Conservation (phyloP, 1,284 basidiomycete species). For the Peniophora sp. region DNA sequence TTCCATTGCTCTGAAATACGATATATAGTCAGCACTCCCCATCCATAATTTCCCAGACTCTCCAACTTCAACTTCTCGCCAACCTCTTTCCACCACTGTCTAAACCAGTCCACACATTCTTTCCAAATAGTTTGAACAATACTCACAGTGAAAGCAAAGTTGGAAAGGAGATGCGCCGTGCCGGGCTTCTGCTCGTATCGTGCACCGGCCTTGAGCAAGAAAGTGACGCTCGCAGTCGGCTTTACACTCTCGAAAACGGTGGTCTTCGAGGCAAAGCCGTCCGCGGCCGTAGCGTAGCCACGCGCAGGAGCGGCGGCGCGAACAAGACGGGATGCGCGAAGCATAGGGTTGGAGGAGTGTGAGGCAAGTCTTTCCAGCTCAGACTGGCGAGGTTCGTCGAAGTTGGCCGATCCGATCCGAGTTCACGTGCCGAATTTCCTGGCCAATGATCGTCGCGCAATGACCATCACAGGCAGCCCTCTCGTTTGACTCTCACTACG, state of each 20-base stretch:
- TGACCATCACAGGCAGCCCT: too few relatives aligned
- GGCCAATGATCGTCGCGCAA: too few relatives aligned
- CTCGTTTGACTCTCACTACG: too few relatives aligned
- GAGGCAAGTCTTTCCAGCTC: too few relatives aligned
- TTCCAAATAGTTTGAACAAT: not conserved
- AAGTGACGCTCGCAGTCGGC: constrained; percentile 77
- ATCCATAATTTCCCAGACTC: too few relatives aligned
- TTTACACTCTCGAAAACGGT: constrained; percentile 77
- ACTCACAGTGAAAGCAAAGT: constrained; percentile 93
- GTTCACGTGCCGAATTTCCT: too few relatives aligned
- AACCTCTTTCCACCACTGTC: not conserved
- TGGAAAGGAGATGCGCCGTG: constrained; percentile 88
- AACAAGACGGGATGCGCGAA: constrained; percentile 12
- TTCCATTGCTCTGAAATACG: constrained; percentile 59
- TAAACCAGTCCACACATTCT: not conserved
- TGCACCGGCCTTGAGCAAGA: constrained; percentile 87
- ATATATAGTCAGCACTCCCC: not conserved
- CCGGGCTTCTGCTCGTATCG: constrained; percentile 83
- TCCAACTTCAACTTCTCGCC: not conserved
- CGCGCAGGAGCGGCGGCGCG: constrained; percentile 28
- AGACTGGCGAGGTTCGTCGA: too few relatives aligned
- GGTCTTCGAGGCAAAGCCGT: constrained; percentile 70
- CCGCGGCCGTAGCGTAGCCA: constrained; percentile 65
- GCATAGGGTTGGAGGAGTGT: constrained; percentile 5
- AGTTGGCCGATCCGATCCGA: too few relatives aligned